Conservation (phyloP, 202 grass and related monocot genomes). For the Carex sylvatica region DNA sequence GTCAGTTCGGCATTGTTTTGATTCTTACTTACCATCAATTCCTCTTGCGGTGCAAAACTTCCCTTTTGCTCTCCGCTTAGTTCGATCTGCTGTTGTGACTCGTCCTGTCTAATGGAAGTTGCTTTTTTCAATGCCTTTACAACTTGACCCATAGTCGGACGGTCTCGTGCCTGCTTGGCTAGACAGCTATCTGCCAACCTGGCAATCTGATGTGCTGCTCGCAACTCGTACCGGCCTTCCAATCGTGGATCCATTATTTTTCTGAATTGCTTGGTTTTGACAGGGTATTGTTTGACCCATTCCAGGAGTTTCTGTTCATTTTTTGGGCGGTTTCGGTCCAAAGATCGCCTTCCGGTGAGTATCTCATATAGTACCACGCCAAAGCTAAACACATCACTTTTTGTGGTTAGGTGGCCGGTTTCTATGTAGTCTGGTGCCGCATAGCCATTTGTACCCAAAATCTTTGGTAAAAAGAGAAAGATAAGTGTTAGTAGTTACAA, state of each 20-base stretch:
- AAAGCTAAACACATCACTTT: slow-evolving; percentile 81
- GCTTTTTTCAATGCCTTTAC: slow-evolving; percentile 39
- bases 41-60: not conserved
- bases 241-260: slow-evolving; percentile 51
- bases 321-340: slow-evolving; percentile 61
- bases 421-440: slow-evolving; percentile 68
- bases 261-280: slow-evolving; percentile 41
- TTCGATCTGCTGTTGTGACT: slow-evolving; percentile 27
- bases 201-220: slow-evolving; percentile 41
- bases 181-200: slow-evolving; percentile 62
- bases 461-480: slow-evolving; percentile 23
- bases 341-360: slow-evolving; percentile 50
- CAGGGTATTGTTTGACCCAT: slow-evolving; percentile 64
- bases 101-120: slow-evolving; percentile 30
- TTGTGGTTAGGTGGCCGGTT: slow-evolving; percentile 70
- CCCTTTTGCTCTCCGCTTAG: not conserved
- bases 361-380: slow-evolving; percentile 77
- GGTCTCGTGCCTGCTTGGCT: slow-evolving; percentile 53
- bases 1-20: slow-evolving; percentile 30
- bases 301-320: slow-evolving; percentile 68
- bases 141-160: slow-evolving; percentile 62
- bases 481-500: no score
- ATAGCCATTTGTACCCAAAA: slow-evolving; percentile 70
- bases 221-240: slow-evolving; percentile 37
- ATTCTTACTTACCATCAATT: slow-evolving; percentile 21